These are phyloP conservation scores for Globisporangium viniferum DNA, from an alignment of 352 stramenopile species.

Conservation along the genomic window DNA sequence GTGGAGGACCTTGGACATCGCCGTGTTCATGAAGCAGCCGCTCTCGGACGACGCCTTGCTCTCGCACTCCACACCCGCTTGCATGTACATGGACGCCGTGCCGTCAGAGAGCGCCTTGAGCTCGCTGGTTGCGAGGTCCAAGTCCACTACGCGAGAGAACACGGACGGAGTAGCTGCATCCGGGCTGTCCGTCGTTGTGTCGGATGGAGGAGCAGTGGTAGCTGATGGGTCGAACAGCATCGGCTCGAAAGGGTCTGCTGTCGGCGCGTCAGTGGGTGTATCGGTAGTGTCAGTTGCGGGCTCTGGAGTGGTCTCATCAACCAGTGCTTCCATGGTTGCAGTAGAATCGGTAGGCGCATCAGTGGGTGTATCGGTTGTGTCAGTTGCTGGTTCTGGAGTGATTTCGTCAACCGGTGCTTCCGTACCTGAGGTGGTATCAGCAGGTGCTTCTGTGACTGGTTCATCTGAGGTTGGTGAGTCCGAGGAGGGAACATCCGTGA, in stretches of 20 bases:
- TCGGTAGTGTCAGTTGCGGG: not conserved
- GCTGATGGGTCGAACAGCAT: not conserved
- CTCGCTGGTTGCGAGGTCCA: not conserved
- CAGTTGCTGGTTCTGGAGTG: not conserved
- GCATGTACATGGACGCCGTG: conserved; percentile 7
- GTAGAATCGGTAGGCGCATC: not conserved
- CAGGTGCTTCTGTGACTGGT: not conserved
- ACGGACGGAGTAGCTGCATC: not conserved
- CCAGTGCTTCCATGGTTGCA: not conserved
- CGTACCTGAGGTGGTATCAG: not conserved
- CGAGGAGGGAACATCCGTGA: not conserved
- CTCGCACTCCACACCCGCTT: conserved; percentile 7
- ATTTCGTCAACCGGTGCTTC: not conserved
- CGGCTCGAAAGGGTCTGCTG: not conserved
- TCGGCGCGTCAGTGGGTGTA: not conserved
- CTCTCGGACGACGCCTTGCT: not conserved
- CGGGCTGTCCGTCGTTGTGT: not conserved
- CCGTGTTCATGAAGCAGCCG: conserved; percentile 11
- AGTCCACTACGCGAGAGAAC: not conserved
- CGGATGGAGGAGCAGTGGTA: not conserved
- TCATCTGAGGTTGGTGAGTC: not conserved
- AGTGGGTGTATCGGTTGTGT: not conserved
- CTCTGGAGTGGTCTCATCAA: not conserved
- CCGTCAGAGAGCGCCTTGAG: conserved; percentile 4
- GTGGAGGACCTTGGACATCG: conserved; percentile 11